A percentile compares a stretch with the other conserved stretches of the same genome.
phyloP scores from a whole-genome alignment of 148 eudicot species.

The Diospyros lotus region DNA sequence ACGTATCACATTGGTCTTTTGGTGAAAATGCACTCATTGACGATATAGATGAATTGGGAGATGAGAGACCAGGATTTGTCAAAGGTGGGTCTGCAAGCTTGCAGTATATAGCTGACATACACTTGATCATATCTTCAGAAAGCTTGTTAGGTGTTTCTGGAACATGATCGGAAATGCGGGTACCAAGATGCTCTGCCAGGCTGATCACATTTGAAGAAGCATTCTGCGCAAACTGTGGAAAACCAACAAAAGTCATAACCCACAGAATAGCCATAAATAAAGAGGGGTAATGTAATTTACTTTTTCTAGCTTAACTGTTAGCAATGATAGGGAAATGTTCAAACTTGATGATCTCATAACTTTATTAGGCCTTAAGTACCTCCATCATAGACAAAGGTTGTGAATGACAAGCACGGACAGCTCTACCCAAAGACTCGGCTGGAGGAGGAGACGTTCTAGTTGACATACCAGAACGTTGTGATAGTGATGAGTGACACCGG shows the following conservation, averaged over 20 bases:
- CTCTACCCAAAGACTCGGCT: conserved; percentile 22
- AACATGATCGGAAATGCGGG: conserved; percentile 77
- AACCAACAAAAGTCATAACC: conserved; percentile 2
- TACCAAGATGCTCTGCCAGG: conserved; percentile 90
- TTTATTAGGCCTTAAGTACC: conserved; percentile 8
- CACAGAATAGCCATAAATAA: no score
- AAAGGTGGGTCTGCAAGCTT: conserved; percentile 83
- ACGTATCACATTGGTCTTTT: conserved; percentile 61
- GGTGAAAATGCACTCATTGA: conserved; percentile 60
- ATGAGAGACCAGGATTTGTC: conserved; percentile 54
- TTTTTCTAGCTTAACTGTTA: no score
- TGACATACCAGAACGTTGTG: conserved; percentile 44
- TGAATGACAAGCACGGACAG: conserved; percentile 67
- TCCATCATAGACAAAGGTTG: conserved; percentile 73
- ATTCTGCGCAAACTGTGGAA: conserved; percentile 62
- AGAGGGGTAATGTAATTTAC: no score
- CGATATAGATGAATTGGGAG: conserved; percentile 86
- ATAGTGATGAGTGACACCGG: conserved; percentile 78
- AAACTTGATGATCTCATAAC: not conserved
- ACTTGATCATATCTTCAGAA: conserved; percentile 91
- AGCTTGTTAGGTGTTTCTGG: conserved; percentile 82
- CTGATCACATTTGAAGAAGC: conserved; percentile 66
- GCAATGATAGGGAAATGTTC: not conserved
- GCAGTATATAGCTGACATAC: conserved; percentile 82
- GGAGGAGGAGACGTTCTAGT: conserved; percentile 41